A percentile compares a stretch with the other conserved stretches of the same genome.
phyloP scores from a whole-genome alignment of 139 green algal genomes.

The Volvox africanus region DNA sequence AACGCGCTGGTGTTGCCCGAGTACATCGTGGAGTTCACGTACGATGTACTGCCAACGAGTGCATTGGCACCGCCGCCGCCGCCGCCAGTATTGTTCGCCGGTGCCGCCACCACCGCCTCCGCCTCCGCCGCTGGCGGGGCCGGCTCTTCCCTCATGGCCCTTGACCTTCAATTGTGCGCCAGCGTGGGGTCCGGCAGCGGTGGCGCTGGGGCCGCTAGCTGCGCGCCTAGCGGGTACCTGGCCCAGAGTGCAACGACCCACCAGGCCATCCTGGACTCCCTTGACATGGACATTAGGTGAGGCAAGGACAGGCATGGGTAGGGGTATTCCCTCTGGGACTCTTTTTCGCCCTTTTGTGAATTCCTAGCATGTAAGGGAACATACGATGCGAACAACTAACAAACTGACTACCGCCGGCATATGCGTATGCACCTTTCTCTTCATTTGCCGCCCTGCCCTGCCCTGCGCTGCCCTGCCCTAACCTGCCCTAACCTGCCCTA shows the following conservation, averaged over 20 bases:
- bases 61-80: conserved; percentile 3
- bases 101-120: background rate
- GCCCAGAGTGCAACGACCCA: background rate
- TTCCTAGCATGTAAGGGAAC: background rate
- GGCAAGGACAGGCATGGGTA: background rate
- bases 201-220: background rate
- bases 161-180: background rate
- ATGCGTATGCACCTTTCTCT: too few species aligned
- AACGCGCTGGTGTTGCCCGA: conserved; percentile 75
- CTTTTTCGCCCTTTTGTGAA: background rate
- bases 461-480: too few species aligned
- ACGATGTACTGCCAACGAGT: background rate
- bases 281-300: conserved; percentile 62
- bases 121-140: background rate
- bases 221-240: background rate
- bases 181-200: background rate
- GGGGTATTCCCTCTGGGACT: background rate
- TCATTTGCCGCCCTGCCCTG: too few species aligned
- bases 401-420: too few species aligned
- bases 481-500: too few species aligned
- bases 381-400: too few species aligned
- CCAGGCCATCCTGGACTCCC: conserved; percentile 26
- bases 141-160: background rate
- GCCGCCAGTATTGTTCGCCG: too few species aligned
- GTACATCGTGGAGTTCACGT: conserved; percentile 82